A percentile compares a stretch with the other conserved stretches of the same genome.
phyloP scores from a whole-genome alignment of 148 eudicot species.

The Drosera capensis region DNA sequence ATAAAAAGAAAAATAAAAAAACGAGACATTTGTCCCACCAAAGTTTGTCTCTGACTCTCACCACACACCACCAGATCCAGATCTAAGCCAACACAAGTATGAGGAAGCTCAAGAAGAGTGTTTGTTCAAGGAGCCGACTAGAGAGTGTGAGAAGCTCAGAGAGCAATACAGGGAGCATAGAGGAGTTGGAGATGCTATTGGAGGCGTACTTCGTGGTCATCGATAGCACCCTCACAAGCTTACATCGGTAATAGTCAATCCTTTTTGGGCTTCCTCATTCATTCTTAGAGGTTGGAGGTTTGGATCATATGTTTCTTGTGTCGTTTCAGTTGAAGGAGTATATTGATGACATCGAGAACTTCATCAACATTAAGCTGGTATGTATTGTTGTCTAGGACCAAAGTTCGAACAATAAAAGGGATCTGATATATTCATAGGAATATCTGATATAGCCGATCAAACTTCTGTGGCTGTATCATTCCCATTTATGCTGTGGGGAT shows the following conservation, averaged over 20 bases:
- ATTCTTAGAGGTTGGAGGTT: background rate
- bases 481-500: slow-evolving; percentile 32
- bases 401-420: background rate
- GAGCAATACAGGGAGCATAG: slow-evolving; percentile 55
- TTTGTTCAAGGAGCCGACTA: slow-evolving; percentile 88
- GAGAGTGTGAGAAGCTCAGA: slow-evolving; percentile 78
- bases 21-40: no score
- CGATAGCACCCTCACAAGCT: slow-evolving; percentile 91
- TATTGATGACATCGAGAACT: slow-evolving; percentile 95
- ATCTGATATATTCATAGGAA: background rate
- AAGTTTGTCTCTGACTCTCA: no score
- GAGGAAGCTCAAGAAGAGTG: slow-evolving; percentile 63
- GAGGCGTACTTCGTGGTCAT: slow-evolving; percentile 97
- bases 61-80: no score
- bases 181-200: slow-evolving; percentile 92
- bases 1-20: no score
- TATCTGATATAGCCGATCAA: no score
- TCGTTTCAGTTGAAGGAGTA: slow-evolving; percentile 90
- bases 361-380: slow-evolving; percentile 97
- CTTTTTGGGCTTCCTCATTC: slow-evolving; percentile 1
- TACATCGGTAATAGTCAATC: slow-evolving; percentile 45
- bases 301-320: background rate
- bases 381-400: slow-evolving; percentile 6
- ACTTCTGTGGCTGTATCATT: no score
- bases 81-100: no score